Conservation (phyloP, 441 rosid genomes). For the Adansonia gregorii region DNA sequence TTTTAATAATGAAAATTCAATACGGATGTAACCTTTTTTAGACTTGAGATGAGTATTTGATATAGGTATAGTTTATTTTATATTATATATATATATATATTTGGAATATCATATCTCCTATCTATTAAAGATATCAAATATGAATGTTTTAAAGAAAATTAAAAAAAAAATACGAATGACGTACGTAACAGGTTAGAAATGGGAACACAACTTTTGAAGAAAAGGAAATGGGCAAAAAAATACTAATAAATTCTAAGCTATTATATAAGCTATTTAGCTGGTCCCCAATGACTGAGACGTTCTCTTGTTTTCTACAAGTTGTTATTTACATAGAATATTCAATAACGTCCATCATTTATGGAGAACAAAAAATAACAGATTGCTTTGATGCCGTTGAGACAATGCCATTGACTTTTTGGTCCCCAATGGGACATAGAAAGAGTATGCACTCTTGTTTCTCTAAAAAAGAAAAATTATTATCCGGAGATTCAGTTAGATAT, state of each 20-base stretch:
- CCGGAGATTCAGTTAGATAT: no score
- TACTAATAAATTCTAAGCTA: neutral
- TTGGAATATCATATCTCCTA: no score
- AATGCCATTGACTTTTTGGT: conserved; percentile 12
- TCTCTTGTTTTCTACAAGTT: neutral
- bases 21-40: neutral
- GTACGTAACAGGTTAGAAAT: neutral
- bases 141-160: no score
- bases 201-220: neutral
- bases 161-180: no score
- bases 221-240: neutral
- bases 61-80: no score
- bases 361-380: neutral
- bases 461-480: no score
- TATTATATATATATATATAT: no score
- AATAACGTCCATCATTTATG: neutral
- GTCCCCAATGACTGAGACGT: neutral
- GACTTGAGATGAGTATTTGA: neutral
- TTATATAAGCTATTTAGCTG: neutral
- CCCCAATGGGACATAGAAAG: no score
- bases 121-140: no score
- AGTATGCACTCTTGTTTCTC: neutral
- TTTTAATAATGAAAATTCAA: no score
- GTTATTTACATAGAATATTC: neutral
- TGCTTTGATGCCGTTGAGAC: neutral